phyloP scores from a whole-genome alignment of 345 rosid genomes.

The Garcia nutans region DNA sequence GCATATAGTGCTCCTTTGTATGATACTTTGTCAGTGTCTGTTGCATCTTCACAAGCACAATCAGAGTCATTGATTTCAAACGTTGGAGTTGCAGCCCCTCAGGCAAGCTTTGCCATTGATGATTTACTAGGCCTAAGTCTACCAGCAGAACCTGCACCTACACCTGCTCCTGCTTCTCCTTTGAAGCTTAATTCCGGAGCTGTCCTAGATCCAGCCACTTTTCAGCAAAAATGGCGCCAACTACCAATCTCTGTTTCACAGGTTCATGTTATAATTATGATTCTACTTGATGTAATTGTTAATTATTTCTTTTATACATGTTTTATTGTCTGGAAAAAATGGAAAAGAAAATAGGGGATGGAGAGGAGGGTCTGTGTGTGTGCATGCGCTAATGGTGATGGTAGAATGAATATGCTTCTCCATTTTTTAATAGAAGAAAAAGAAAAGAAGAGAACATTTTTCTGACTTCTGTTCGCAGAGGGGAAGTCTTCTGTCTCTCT shows the following conservation, averaged over 20 bases:
- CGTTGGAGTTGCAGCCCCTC: conserved; percentile 36
- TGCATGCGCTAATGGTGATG: too few species aligned
- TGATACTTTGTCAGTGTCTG: conserved; percentile 44
- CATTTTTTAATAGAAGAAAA: too few species aligned
- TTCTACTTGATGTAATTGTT: background rate
- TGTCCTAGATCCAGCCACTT: conserved; percentile 70
- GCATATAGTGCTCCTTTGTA: conserved; percentile 65
- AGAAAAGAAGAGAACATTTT: too few species aligned
- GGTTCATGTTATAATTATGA: conserved; percentile 38
- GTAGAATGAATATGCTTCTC: background rate
- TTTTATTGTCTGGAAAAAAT: background rate
- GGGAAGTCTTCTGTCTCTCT: background rate
- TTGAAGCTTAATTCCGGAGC: conserved; percentile 83
- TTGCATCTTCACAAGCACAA: conserved; percentile 46
- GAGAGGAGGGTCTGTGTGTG: too few species aligned
- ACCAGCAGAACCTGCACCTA: conserved; percentile 41
- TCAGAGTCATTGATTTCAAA: conserved; percentile 50
- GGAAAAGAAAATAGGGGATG: too few species aligned
- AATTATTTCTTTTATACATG: background rate
- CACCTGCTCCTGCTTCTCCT: conserved; percentile 51
- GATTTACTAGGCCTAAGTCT: conserved; percentile 80
- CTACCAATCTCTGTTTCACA: conserved; percentile 63
- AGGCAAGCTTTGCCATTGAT: conserved; percentile 68
- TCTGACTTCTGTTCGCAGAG: background rate
- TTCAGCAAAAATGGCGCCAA: conserved; percentile 95